Percentiles rank a stretch among this genome's conserved stretches.
Conservation (phyloP, 2,329 filamentous ascomycete species). For the Xylaria sp. region DNA sequence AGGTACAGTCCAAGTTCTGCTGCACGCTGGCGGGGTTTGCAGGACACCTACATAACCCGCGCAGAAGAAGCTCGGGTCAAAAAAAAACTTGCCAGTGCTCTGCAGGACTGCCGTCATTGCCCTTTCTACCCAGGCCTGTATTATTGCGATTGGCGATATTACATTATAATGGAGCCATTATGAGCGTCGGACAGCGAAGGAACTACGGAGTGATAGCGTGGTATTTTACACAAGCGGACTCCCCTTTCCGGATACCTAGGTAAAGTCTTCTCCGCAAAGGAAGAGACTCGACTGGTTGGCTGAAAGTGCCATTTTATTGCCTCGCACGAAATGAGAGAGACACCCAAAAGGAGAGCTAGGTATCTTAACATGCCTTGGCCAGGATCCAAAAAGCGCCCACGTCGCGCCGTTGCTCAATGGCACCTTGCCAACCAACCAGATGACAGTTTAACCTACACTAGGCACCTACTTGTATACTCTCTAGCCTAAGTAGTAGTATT, state of each 20-base stretch:
- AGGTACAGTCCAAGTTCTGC: neutral
- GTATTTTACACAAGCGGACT: conserved; percentile 11
- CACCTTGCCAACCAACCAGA: conserved; percentile 10
- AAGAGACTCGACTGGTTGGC: neutral
- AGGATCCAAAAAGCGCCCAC: neutral
- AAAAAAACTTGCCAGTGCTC: neutral
- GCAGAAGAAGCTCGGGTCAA: neutral
- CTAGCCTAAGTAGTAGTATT: neutral
- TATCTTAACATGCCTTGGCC: neutral
- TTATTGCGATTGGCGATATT: conserved; percentile 23
- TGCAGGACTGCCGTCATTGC: neutral
- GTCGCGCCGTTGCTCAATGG: neutral
- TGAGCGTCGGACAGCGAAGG: conserved; percentile 25
- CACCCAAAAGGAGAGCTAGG: conserved; percentile 1
- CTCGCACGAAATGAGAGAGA: conserved; percentile 13
- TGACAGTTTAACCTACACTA: neutral
- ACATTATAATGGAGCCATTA: neutral
- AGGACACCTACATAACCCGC: conserved; percentile 15
- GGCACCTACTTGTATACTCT: neutral
- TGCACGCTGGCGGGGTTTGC: conserved; percentile 2
- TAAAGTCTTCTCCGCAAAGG: conserved; percentile 27
- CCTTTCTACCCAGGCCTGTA: neutral
- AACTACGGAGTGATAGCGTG: conserved; percentile 2
- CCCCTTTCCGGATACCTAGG: conserved; percentile 25
- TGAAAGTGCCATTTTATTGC: neutral